Conservation (phyloP, 208 protist species). For the Trypanosoma conorhini region DNA sequence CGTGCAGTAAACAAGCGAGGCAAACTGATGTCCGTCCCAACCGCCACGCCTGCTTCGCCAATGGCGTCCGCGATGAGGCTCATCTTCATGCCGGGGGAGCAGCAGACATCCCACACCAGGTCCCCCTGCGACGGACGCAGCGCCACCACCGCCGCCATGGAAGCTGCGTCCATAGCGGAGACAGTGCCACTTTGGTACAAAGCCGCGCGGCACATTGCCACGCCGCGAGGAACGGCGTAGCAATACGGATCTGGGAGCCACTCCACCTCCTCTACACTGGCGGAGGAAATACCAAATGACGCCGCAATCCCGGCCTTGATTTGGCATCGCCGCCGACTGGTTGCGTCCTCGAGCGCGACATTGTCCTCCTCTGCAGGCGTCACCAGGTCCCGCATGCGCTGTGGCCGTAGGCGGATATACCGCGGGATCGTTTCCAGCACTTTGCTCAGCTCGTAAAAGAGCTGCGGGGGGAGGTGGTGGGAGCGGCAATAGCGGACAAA, state of each 20-base stretch:
- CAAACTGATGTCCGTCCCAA: constrained; percentile 75
- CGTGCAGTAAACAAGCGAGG: constrained; percentile 57
- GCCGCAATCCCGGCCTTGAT: constrained; percentile 30
- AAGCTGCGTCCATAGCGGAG: constrained; percentile 86
- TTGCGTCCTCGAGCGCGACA: background rate
- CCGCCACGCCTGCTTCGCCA: constrained; percentile 36
- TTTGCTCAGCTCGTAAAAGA: constrained; percentile 53
- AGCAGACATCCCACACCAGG: constrained; percentile 83
- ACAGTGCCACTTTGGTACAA: constrained; percentile 45
- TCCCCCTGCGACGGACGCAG: constrained; percentile 60
- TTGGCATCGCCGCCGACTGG: background rate
- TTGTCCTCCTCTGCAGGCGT: background rate
- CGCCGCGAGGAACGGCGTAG: constrained; percentile 46
- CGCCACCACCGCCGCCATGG: constrained; percentile 78
- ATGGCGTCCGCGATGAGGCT: constrained; percentile 64
- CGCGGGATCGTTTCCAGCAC: constrained; percentile 30
- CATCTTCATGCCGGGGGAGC: constrained; percentile 88
- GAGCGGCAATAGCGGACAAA: constrained; percentile 49
- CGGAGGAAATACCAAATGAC: constrained; percentile 28
- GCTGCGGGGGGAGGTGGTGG: constrained; percentile 43
- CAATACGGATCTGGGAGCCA: constrained; percentile 65
- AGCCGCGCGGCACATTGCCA: constrained; percentile 29
- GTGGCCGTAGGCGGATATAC: constrained; percentile 64
- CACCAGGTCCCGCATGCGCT: background rate
- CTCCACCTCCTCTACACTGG: constrained; percentile 32